phyloP scores from a whole-genome alignment of 2,329 filamentous ascomycete species.

The Trichoderma brevicompactum region DNA sequence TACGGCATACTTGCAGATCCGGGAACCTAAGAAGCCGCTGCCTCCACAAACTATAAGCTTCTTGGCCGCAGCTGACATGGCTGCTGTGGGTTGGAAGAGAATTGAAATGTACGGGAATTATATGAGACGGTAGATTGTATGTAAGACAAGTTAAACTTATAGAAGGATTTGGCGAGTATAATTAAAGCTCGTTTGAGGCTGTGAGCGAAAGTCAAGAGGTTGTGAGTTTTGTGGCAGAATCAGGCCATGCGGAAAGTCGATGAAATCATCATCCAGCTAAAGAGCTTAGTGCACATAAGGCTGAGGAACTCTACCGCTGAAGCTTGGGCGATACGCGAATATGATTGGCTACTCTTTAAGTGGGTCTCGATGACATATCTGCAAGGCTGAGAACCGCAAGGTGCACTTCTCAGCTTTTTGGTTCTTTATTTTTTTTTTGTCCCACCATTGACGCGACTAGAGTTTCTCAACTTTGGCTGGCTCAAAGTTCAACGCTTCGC shows the following conservation, averaged over 20 bases:
- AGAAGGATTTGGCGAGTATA: neutral
- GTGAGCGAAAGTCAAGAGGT: neutral
- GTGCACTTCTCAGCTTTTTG: conserved; percentile 9
- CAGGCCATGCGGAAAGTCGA: conserved; percentile 26
- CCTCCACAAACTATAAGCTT: conserved; percentile 90
- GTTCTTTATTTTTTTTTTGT: neutral
- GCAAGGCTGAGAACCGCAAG: conserved; percentile 26
- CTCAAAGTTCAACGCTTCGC: neutral
- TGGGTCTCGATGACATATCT: conserved; percentile 24
- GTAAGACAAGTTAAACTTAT: neutral
- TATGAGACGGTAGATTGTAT: neutral
- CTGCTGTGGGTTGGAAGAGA: neutral
- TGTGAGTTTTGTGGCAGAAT: neutral
- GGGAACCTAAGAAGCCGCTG: conserved; percentile 84
- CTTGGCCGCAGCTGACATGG: conserved; percentile 57
- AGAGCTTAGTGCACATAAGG: conserved; percentile 25
- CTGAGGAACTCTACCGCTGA: conserved; percentile 14
- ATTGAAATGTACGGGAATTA: neutral
- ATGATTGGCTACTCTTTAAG: conserved; percentile 1
- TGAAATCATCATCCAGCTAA: conserved; percentile 34
- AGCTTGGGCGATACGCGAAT: conserved; percentile 1
- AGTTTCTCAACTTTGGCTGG: neutral
- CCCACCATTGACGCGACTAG: neutral
- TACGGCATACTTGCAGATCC: conserved; percentile 90
- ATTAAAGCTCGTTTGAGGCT: neutral